Base-by-base conservation (phyloP, 345 rosid species). In the Acer saccharum region DNA sequence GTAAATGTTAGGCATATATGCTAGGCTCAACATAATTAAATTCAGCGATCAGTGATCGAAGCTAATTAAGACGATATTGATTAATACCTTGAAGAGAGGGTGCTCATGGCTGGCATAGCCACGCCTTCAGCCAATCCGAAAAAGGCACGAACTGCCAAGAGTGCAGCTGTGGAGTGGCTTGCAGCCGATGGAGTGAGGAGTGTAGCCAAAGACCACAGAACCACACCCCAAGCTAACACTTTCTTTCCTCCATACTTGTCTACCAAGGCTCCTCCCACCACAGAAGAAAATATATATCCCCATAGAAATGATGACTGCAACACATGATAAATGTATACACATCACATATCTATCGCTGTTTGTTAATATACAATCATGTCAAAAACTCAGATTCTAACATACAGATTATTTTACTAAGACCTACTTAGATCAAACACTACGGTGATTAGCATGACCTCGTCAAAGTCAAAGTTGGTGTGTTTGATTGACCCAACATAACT, bases 41-140 rank as follows among this genome's bases (percentile, higher is more conserved):
- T 32, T 32, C 35, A 32, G 35, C 2, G 50, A 29, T 29, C 3
- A 29, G 32, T 29, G 32, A 29, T 29, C 32, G 32, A 2, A 54
- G 64, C 44, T 29, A 57, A 57, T 76, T 54, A 11, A 29, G 29
- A 29, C 23, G 63, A 48, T n/a, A 52, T 77, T 25, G 13, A 58
- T 58, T 82, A 35, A 35, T 35, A 94, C 98, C 98, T 85, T 58
- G 97, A 95, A 11, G 87, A 84, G 71, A 95, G 91, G 57, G 89
- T 95, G 86, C 82, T 91, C 97, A 93, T 93, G 84, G 89, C 87
- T 39, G 99, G 98, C 64, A 95, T 62, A 68, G 99, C 99, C 7
- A 93, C 98, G 0, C 99, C 99, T 86, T 95, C 94, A 17, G 98
- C 96, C 0, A 95, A 88, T 29, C 99, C 99, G 62, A 93, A 95